Evolutionary conservation across 257 asterid species (phyloP).

Genomic region (Gynochthodes officinalis): DNA sequence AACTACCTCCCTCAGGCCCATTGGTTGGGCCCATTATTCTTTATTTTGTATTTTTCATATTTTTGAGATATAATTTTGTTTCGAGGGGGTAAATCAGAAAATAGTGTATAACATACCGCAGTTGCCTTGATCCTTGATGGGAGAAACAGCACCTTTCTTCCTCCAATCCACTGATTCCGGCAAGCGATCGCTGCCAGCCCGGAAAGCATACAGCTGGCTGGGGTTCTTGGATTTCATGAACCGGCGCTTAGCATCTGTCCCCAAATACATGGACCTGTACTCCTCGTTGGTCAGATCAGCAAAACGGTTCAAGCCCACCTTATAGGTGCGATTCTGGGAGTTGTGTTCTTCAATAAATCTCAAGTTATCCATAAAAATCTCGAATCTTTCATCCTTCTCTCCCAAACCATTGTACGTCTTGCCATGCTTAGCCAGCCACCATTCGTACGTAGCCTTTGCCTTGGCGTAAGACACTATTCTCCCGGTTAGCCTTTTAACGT

Average conservation of each 20-base stretch:
- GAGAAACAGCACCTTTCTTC: conserved; percentile 59
- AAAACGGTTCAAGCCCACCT: conserved; percentile 66
- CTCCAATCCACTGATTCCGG: conserved; percentile 83
- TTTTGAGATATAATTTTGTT: too few relatives aligned
- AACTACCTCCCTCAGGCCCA: background rate
- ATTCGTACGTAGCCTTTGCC: conserved; percentile 42
- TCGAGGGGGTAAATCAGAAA: background rate
- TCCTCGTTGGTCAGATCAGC: conserved; percentile 71
- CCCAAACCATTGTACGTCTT: conserved; percentile 57
- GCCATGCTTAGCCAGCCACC: conserved; percentile 63
- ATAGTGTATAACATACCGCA: conserved; percentile 41
- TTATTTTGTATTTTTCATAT: too few relatives aligned
- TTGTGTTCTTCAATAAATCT: conserved; percentile 66
- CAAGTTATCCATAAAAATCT: conserved; percentile 64
- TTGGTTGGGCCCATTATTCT: background rate
- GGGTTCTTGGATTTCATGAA: conserved; percentile 47
- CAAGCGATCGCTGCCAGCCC: conserved; percentile 32
- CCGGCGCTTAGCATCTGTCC: conserved; percentile 52
- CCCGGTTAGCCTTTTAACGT: background rate
- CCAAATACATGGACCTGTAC: conserved; percentile 57
- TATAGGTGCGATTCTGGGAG: conserved; percentile 44
- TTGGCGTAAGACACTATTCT: conserved; percentile 40
- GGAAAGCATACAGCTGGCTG: conserved; percentile 41
- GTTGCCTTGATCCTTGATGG: conserved; percentile 60
- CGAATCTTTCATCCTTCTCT: conserved; percentile 55